Conservation (phyloP, 2,329 filamentous ascomycete genomes). For the Daldinia eschscholtzii region DNA sequence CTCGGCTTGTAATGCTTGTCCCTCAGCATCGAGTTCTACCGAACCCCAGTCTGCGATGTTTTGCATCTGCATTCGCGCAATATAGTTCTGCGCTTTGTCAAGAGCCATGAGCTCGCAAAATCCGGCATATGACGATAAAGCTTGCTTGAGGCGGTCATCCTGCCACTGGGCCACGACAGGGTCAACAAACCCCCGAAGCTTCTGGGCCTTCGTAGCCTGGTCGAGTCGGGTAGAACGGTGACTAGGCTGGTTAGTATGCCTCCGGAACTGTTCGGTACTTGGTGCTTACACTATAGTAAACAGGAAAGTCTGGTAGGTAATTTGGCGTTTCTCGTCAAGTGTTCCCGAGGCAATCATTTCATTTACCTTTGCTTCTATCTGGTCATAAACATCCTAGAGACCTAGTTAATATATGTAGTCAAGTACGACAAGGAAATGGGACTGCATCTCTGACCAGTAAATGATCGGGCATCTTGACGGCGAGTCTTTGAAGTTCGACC, state of each 20-base stretch:
- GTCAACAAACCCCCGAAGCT: slow-evolving; percentile 82
- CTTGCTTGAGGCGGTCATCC: slow-evolving; percentile 73
- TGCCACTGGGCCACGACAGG: slow-evolving; percentile 87
- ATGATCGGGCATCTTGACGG: slow-evolving; percentile 91
- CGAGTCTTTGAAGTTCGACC: slow-evolving; percentile 88
- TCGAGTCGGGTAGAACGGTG: slow-evolving; percentile 86
- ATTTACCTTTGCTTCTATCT: slow-evolving; percentile 85
- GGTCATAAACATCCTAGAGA: slow-evolving; percentile 80
- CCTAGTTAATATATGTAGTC: slow-evolving; percentile 41
- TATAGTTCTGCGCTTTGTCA: slow-evolving; percentile 83
- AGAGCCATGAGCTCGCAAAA: slow-evolving; percentile 87
- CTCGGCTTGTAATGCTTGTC: slow-evolving; percentile 80
- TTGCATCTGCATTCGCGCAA: slow-evolving; percentile 79
- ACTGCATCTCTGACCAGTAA: slow-evolving; percentile 70
- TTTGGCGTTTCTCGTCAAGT: slow-evolving; percentile 83
- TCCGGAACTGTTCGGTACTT: neutral
- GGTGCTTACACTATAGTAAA: slow-evolving; percentile 85
- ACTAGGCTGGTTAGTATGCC: slow-evolving; percentile 57
- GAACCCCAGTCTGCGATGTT: slow-evolving; percentile 86
- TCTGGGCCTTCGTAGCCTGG: slow-evolving; percentile 74
- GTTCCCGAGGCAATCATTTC: slow-evolving; percentile 80
- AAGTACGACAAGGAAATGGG: neutral
- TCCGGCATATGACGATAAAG: slow-evolving; percentile 78
- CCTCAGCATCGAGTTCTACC: slow-evolving; percentile 81
- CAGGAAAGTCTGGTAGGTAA: slow-evolving; percentile 89